A percentile compares a stretch with the other conserved stretches of the same genome.
These are phyloP conservation scores for Eucalyptus regnans DNA, from an alignment of 345 rosid species.

Conservation along the genomic window DNA sequence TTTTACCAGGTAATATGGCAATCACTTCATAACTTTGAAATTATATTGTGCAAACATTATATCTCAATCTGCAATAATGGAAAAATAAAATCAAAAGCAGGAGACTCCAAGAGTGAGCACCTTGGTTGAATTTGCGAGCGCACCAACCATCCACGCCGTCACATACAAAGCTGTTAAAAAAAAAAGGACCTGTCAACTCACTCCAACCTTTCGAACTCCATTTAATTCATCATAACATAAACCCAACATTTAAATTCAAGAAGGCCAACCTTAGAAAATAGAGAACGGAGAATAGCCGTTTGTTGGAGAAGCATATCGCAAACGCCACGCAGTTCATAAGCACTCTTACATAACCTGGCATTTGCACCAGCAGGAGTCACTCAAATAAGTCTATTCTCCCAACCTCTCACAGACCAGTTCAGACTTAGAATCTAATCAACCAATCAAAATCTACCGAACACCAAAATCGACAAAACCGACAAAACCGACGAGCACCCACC, in stretches of 20 bases:
- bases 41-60: not conserved
- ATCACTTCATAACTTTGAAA: not conserved
- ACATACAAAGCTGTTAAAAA: constrained; percentile 66
- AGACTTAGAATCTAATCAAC: not conserved
- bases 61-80: not conserved
- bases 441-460: not conserved
- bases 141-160: constrained; percentile 95
- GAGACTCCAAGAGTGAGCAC: constrained; percentile 5
- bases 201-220: not conserved
- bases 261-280: constrained; percentile 55
- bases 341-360: constrained; percentile 66
- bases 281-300: constrained; percentile 56
- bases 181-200: not conserved
- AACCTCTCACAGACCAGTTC: not conserved
- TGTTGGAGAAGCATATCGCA: constrained; percentile 71
- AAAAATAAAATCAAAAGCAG: not conserved
- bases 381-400: not conserved
- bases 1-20: not conserved
- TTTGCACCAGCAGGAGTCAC: not conserved
- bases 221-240: not conserved
- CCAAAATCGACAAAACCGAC: not conserved
- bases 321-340: constrained; percentile 74
- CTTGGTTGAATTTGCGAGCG: constrained; percentile 95
- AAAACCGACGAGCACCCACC: constrained; percentile 30
- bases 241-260: not conserved